phyloP scores from a whole-genome alignment of 768 basidiomycete genomes.

The Solioccasus polychromus region DNA sequence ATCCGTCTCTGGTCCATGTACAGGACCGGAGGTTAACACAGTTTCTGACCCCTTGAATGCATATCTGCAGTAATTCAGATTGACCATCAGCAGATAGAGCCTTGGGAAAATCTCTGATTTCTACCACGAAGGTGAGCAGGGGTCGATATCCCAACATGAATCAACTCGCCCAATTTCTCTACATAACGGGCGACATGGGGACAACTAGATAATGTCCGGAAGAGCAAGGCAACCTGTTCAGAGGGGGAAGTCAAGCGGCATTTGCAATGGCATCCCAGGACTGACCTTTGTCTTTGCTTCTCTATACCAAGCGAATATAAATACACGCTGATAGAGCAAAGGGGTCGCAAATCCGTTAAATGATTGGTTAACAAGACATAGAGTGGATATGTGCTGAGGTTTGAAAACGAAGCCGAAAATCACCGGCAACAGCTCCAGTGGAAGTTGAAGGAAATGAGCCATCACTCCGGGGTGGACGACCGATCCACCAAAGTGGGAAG shows the following conservation, averaged over 20 bases:
- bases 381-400: conserved; percentile 47
- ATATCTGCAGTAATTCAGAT: conserved; percentile 37
- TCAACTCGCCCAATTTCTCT: conserved; percentile 50
- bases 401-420: conserved; percentile 51
- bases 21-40: conserved; percentile 61
- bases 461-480: conserved; percentile 23
- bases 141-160: too few relatives aligned
- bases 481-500: conserved; percentile 6
- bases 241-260: background rate
- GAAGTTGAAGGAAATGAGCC: conserved; percentile 53
- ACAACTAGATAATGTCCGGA: conserved; percentile 53
- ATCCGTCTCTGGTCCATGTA: conserved; percentile 80
- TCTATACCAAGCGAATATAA: conserved; percentile 71
- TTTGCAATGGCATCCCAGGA: background rate
- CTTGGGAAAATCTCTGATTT: conserved; percentile 74
- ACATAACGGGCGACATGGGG: conserved; percentile 60
- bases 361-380: conserved; percentile 56
- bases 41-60: conserved; percentile 53
- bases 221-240: conserved; percentile 56
- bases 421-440: conserved; percentile 59
- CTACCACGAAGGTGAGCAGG: conserved; percentile 37
- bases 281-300: conserved; percentile 59
- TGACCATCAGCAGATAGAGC: conserved; percentile 31
- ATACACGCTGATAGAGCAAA: conserved; percentile 54
- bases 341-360: conserved; percentile 53